Evolutionary conservation across 1,139 yeast species (phyloP), one percentile per base, ranked within the genome.

Genomic region (Scheffersomyces parashehatae): DNA sequence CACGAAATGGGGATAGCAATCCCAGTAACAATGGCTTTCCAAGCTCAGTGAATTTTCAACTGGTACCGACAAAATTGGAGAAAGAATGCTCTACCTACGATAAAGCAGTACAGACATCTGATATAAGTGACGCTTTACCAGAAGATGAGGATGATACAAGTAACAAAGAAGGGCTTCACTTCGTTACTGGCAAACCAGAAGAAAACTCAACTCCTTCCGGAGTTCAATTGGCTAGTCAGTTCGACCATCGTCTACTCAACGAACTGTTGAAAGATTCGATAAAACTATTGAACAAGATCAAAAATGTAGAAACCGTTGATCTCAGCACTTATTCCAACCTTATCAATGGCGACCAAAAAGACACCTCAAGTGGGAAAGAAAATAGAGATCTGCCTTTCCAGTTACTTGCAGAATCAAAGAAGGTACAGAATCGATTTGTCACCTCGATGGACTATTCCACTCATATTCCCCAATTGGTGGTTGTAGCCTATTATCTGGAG

Each of bases 361-460:
- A 15, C 20, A 4, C 20, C 5, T n/a, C 15, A n/a, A n/a, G 15
- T 3, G 20, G 20, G 12, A 31, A 13, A 5, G n/a, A 5, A 3
- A 11, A 10, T 6, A n/a, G 20, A 13, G n/a, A 31, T 8, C 35
- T 14, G 20, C 35, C 35, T 31, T 14, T 31, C 5, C 35, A 31
- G 12, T 11, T 11, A 14, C n/a, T 31, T n/a, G 20, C 20, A 14
- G 5, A 14, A 14, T 31, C 35, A 7, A 20, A 31, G 20, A 42
- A 43, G 26, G 39, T 35, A 2, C 15, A 29, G 8, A 29, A 36
- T n/a, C 36, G 74, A 33, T 60, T 70, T 1, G 59, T 78, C 3
- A 62, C 67, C 1, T 60, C 62, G n/a, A 45, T 77, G 3, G 79
- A 67, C 43, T 69, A 70, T 62, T 77, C 74, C 10, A 68, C 65